Evolutionary conservation across 2,329 filamentous ascomycete genomes (phyloP).

Genomic region (Monilinia polystroma): DNA sequence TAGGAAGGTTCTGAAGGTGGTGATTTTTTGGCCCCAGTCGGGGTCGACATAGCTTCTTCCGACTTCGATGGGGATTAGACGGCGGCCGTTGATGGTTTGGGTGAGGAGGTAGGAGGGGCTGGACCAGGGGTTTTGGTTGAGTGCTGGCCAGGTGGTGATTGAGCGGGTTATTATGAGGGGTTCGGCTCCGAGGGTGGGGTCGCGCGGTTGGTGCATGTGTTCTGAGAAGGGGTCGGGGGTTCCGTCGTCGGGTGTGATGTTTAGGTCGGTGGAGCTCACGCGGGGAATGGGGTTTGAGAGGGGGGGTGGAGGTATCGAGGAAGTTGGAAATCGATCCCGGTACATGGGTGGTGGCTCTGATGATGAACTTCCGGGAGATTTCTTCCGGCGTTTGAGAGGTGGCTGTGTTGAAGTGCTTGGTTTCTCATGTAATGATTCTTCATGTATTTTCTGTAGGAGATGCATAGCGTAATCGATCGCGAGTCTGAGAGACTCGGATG

Average conservation of each 20-base stretch:
- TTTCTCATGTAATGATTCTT: background rate
- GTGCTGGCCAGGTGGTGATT: slow-evolving; percentile 73
- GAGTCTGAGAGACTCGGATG: slow-evolving; percentile 12
- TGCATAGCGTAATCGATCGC: slow-evolving; percentile 58
- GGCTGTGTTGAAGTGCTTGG: background rate
- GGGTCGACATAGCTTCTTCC: slow-evolving; percentile 85
- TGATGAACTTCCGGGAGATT: background rate
- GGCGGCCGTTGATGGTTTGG: slow-evolving; percentile 70
- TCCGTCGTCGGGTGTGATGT: slow-evolving; percentile 43
- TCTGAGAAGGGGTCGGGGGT: slow-evolving; percentile 60
- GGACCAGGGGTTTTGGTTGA: slow-evolving; percentile 66
- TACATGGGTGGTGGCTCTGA: background rate
- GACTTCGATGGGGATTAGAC: slow-evolving; percentile 82
- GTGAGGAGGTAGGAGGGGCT: slow-evolving; percentile 71
- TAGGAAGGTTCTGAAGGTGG: slow-evolving; percentile 73
- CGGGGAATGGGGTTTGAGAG: slow-evolving; percentile 46
- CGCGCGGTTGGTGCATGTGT: slow-evolving; percentile 52
- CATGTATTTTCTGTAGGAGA: slow-evolving; percentile 58
- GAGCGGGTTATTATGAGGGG: slow-evolving; percentile 71
- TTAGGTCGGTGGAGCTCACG: background rate
- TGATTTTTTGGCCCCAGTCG: slow-evolving; percentile 79
- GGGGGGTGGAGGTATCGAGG: slow-evolving; percentile 44
- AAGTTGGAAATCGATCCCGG: slow-evolving; percentile 27
- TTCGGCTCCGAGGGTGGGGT: slow-evolving; percentile 44
- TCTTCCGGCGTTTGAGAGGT: slow-evolving; percentile 32